These are phyloP conservation scores for Seiridium unicorne DNA, from an alignment of 2,329 filamentous ascomycete genomes.

Conservation along the genomic window DNA sequence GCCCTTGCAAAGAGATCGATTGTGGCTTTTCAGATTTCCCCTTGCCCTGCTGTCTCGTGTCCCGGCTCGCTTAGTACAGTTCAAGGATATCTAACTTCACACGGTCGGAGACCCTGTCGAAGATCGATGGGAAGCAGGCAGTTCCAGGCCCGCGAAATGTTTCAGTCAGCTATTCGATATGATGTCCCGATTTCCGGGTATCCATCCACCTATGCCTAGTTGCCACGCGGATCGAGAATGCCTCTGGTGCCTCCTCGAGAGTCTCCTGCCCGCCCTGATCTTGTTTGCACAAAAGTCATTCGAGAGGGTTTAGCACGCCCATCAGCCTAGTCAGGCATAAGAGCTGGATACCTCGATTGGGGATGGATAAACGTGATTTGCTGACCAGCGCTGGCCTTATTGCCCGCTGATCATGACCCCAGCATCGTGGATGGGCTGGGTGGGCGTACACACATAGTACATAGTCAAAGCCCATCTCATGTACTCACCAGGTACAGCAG, in stretches of 20 bases:
- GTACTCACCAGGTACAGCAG: constrained; percentile 3
- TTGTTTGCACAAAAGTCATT: not conserved
- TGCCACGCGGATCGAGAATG: not conserved
- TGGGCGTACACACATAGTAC: not conserved
- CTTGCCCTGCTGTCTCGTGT: not conserved
- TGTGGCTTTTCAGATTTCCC: not conserved
- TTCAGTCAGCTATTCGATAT: not conserved
- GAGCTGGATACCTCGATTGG: not conserved
- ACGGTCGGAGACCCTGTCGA: not conserved
- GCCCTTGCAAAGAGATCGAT: not conserved
- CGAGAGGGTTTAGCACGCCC: not conserved
- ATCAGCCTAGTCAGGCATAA: constrained; percentile 4
- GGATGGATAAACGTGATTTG: constrained; percentile 3
- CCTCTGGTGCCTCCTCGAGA: not conserved
- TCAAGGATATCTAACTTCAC: not conserved
- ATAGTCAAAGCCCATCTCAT: not conserved
- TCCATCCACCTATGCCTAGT: not conserved
- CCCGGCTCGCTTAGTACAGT: constrained; percentile 2
- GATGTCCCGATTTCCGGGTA: not conserved
- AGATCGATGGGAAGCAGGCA: not conserved
- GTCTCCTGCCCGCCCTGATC: no score
- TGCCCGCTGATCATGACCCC: constrained; percentile 3
- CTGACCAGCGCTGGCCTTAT: not conserved
- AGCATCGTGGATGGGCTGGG: constrained; percentile 2
- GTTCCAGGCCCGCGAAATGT: constrained; percentile 2